These are phyloP conservation scores for Mrakia blollopis DNA, from an alignment of 768 basidiomycete genomes.

Conservation along the genomic window DNA sequence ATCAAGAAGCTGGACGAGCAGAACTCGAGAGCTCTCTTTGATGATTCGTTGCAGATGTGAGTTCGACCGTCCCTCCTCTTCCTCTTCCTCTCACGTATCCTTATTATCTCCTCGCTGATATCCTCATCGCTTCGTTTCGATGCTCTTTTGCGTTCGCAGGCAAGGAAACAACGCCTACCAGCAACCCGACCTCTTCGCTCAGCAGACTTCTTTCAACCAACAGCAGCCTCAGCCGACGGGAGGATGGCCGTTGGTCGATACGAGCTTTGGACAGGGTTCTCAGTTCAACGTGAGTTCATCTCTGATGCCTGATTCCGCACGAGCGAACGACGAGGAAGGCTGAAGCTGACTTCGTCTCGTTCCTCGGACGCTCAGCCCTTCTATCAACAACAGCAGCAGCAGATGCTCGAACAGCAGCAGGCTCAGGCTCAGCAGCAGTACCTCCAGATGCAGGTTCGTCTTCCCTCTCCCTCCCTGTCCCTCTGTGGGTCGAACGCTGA, in stretches of 20 bases:
- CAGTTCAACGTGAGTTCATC: conserved; percentile 65
- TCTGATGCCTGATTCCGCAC: not conserved
- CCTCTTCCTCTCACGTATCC: conserved; percentile 18
- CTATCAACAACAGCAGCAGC: conserved; percentile 50
- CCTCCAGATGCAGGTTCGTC: conserved; percentile 43
- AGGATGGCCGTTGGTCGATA: conserved; percentile 41
- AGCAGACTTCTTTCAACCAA: conserved; percentile 48
- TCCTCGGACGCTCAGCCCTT: conserved; percentile 21
- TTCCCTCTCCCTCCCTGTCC: too few relatives aligned
- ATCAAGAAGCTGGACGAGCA: conserved; percentile 65
- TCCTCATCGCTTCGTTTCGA: not conserved
- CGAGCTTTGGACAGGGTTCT: conserved; percentile 53
- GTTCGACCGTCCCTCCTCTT: conserved; percentile 40
- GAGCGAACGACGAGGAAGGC: too few relatives aligned
- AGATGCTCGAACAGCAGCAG: conserved; percentile 67
- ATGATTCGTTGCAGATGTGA: conserved; percentile 75
- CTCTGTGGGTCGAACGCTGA: conserved; percentile 15
- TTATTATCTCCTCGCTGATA: not conserved
- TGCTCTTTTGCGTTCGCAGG: not conserved
- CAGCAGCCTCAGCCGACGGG: conserved; percentile 45
- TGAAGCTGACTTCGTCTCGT: not conserved
- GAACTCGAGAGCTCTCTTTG: conserved; percentile 72
- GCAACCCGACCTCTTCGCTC: conserved; percentile 50
- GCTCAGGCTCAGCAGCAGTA: conserved; percentile 51
- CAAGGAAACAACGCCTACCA: conserved; percentile 38